Evolutionary conservation across 2,329 filamentous ascomycete species (phyloP), one percentile per base, ranked within the genome.

Genomic region (Aspergillus melleus): DNA sequence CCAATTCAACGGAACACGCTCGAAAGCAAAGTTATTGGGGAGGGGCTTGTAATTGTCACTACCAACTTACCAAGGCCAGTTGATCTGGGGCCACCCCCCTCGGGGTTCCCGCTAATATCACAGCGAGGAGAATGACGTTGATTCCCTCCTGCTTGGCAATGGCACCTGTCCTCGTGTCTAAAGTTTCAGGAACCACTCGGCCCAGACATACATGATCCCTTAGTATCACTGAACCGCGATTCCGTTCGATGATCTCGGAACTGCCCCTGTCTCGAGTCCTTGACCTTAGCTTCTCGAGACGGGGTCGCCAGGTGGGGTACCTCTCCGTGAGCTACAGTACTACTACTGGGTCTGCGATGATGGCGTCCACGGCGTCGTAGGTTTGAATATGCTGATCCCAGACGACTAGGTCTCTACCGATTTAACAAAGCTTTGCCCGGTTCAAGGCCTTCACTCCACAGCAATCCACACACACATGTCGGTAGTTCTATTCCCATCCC

Each of bases 171-270:
- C 54, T 55, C 53, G 53, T 55, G 42, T 44, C 50, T 44, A 60
- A 52, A 55, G 58, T 60, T 60, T 60, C 54, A 57, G 51, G 51
- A 51, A 57, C 58, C 58, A 52, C 49, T 50, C 49, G 22, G n/a
- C 32, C 32, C 11, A 49, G 24, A 16, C 22, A 47, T 16, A 9
- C 22, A 47, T 24, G 30, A 24, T 19, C 19, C 22, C 22, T 22
- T 51, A 16, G 49, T 30, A 44, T 47, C 53, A 9, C n/a, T 49
- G 24, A 30, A 22, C 20, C 26, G 19, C 14, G 19, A 20, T 47
- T 47, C 22, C 12, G 12, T 46, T 22, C 20, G 53, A 49, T 55
- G 39, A 55, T 49, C 53, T 16, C 26, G 39, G 30, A 29, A 26
- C 44, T 46, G 39, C 58, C 44, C 54, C 58, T 54, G 54, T 39